Conservation (phyloP, 257 asterid species). For the Parsonsia alboflavescens region DNA sequence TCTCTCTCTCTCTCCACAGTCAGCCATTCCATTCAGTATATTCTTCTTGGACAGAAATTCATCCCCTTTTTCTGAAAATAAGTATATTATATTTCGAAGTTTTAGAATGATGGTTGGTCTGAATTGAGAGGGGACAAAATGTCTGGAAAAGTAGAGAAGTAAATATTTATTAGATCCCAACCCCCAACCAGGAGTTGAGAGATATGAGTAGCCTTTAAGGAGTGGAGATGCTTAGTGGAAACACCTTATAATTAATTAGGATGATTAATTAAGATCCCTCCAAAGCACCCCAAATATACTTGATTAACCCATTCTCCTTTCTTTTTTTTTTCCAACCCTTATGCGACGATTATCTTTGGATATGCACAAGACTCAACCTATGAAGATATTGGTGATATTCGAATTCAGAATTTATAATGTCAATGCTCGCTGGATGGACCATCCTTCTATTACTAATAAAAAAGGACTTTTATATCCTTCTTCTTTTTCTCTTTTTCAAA, state of each 20-base stretch:
- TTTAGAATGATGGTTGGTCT: slow-evolving; percentile 45
- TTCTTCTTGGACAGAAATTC: slow-evolving; percentile 23
- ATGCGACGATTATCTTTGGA: too few relatives aligned
- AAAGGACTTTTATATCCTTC: neutral
- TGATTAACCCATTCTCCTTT: neutral
- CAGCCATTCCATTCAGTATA: neutral
- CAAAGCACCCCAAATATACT: neutral
- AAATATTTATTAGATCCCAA: slow-evolving; percentile 24
- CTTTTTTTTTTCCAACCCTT: too few relatives aligned
- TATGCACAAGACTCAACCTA: too few relatives aligned
- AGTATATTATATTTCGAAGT: slow-evolving; percentile 8
- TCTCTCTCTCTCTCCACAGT: neutral
- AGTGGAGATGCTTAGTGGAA: slow-evolving; percentile 52
- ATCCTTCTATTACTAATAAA: neutral
- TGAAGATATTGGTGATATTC: too few relatives aligned
- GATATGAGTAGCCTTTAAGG: slow-evolving; percentile 12
- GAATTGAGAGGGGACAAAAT: slow-evolving; percentile 51
- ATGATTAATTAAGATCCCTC: slow-evolving; percentile 20
- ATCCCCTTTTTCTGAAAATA: slow-evolving; percentile 1
- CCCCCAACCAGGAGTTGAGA: slow-evolving; percentile 27
- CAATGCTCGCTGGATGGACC: too few relatives aligned
- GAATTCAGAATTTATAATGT: too few relatives aligned
- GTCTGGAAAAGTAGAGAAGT: slow-evolving; percentile 43
- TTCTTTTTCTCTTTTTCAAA: slow-evolving; percentile 10
- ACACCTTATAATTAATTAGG: slow-evolving; percentile 33